phyloP scores from a whole-genome alignment of 176 grass and related monocot genomes.

The Puya raimondii region DNA sequence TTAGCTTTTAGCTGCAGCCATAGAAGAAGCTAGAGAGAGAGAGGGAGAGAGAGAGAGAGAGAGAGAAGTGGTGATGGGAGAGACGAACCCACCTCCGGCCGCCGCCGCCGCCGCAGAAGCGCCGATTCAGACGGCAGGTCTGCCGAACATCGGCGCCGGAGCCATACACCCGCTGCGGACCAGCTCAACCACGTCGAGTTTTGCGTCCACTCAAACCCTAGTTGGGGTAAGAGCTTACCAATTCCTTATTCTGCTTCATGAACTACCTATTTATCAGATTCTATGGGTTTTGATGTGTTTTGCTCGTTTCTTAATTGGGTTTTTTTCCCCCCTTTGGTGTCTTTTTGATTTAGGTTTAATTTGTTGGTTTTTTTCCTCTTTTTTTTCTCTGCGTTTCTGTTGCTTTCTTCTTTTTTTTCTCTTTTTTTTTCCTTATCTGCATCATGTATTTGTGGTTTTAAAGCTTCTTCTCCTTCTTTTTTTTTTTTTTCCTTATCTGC shows the following conservation, averaged over 20 bases:
- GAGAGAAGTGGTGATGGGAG: conserved; percentile 20
- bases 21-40: conserved; percentile 4
- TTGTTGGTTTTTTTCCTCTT: not conserved
- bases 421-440: too few relatives aligned
- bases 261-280: not conserved
- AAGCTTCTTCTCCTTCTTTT: not conserved
- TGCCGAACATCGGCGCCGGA: conserved; percentile 18
- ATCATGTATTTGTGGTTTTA: not conserved
- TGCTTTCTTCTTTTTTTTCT: too few relatives aligned
- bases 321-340: not conserved
- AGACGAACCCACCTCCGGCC: not conserved
- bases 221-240: conserved; percentile 49
- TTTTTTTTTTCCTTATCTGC: not conserved
- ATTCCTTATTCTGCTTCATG: not conserved
- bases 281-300: not conserved
- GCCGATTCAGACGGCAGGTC: conserved; percentile 27
- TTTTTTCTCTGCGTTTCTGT: too few relatives aligned
- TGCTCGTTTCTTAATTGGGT: not conserved
- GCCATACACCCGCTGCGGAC: conserved; percentile 43
- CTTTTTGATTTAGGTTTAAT: not conserved
- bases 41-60: too few relatives aligned
- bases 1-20: not conserved
- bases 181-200: conserved; percentile 68
- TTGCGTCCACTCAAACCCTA: conserved; percentile 91
- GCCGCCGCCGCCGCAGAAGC: conserved; percentile 4